Base-by-base conservation (phyloP, 1,284 basidiomycete species). In the Ustilago tritici region DNA sequence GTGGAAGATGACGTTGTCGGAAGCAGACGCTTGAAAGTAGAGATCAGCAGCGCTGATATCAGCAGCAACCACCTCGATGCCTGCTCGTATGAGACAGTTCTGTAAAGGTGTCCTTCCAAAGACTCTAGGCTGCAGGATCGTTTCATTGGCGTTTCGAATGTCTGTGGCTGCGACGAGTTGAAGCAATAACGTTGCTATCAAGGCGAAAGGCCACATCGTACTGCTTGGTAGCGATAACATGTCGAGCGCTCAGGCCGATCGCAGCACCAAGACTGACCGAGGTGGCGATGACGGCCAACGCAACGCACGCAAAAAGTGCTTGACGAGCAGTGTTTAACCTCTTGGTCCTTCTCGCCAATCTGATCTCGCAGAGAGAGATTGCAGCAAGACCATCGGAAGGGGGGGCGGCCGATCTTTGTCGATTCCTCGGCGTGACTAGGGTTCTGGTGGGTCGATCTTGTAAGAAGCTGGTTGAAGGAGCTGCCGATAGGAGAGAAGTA, bases 1-100 rank as follows among this genome's bases (percentile, higher is more conserved):
- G 64, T 85, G 84, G 28, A 86, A 80, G 31, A 84, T 67, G 55
- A 86, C 73, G 54, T 87, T 87, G 81, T 86, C 87, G 3, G 85
- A 81, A 23, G 74, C 74, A 0, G 76, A 74, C 9, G 70, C 67
- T 32, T 65, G 70, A 14, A 64, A 76, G 41, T 76, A 76, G 31
- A 63, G 57, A 6, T 73, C 70, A 4, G 65, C 57, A 8, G 65
- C 8, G 62, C 70, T 73, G 46, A 63, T 64, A 38, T 65, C 70
- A 23, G 70, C 65, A 2, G 70, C 61, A 10, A 73, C 57, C n/a
- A 73, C 49, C 23, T 73, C 62, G 58, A 73, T 65, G 15, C 61
- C 70, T 6, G 65, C 65, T 50, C 65, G 9, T 0, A 43, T 9
- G 2, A 73, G 43, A 35, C 70, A 73, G n/a, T 34, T 47, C 9